Evolutionary conservation across 2,329 filamentous ascomycete species (phyloP).

Genomic region (Periconia sp.): DNA sequence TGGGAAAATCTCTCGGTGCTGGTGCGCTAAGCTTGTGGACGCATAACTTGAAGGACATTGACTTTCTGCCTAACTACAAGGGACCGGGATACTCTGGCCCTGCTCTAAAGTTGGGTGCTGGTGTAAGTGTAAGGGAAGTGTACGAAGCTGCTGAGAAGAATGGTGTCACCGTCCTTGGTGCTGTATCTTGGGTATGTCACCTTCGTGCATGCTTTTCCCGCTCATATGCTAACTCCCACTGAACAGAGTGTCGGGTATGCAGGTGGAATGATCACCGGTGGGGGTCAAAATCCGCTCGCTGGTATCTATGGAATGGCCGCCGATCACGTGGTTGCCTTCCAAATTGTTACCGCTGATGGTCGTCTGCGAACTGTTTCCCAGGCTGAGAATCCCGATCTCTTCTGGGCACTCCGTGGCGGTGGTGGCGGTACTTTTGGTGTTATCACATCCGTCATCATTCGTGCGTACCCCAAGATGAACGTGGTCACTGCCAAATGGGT

Average conservation of each 20-base stretch:
- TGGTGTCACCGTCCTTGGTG: constrained; percentile 11
- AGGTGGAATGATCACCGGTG: constrained; percentile 44
- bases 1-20: constrained; percentile 17
- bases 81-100: constrained; percentile 15
- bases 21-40: constrained; percentile 20
- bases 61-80: constrained; percentile 12
- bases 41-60: constrained; percentile 20
- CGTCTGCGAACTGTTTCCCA: constrained; percentile 14
- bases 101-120: constrained; percentile 28
- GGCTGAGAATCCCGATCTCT: constrained; percentile 17
- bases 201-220: background rate
- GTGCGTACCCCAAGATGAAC: constrained; percentile 21
- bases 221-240: constrained; percentile 32
- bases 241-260: constrained; percentile 50
- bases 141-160: constrained; percentile 16
- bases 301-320: constrained; percentile 42
- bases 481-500: constrained; percentile 27
- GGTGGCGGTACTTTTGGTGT: constrained; percentile 23
- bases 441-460: constrained; percentile 17
- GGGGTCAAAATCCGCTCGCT: constrained; percentile 56
- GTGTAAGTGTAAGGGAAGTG: constrained; percentile 24
- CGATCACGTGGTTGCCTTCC: constrained; percentile 20
- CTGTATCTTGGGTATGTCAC: constrained; percentile 14
- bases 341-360: constrained; percentile 23
- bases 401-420: constrained; percentile 27